These are phyloP conservation scores for Excoecaria cochinchinensis DNA, from an alignment of 345 rosid genomes.

Conservation along the genomic window DNA sequence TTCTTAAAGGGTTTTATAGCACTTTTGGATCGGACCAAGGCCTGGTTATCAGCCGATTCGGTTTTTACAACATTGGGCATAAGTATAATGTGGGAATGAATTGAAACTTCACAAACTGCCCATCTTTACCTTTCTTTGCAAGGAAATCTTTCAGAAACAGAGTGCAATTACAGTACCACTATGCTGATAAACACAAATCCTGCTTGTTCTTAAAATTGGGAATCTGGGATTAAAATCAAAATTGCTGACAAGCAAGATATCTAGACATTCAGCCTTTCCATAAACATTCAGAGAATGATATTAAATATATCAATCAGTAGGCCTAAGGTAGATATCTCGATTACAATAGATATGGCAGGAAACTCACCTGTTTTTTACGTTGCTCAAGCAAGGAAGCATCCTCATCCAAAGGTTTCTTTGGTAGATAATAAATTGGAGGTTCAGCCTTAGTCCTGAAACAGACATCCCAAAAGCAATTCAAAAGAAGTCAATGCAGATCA, in stretches of 20 bases:
- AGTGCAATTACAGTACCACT: constrained; percentile 6
- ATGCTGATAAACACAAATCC: constrained; percentile 9
- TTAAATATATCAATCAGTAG: neutral
- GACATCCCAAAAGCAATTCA: constrained; percentile 31
- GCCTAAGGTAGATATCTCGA: neutral
- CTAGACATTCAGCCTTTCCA: neutral
- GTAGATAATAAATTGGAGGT: constrained; percentile 80
- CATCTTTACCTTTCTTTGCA: constrained; percentile 2
- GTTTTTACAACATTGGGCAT: too few species aligned
- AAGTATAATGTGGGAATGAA: constrained; percentile 7
- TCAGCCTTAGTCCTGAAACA: constrained; percentile 82
- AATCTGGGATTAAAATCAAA: neutral
- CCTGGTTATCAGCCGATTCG: too few species aligned
- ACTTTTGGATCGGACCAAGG: too few species aligned
- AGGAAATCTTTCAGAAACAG: constrained; percentile 1
- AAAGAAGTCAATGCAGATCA: constrained; percentile 12
- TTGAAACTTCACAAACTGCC: constrained; percentile 13
- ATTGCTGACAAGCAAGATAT: neutral
- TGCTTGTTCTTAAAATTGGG: neutral
- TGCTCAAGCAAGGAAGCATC: constrained; percentile 51
- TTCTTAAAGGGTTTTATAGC: too few species aligned
- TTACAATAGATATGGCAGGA: neutral
- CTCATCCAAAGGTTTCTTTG: constrained; percentile 62
- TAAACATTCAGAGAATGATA: neutral
- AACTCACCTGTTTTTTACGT: constrained; percentile 65